Evolutionary conservation across 2,329 filamentous ascomycete genomes (phyloP), one percentile per base, ranked within the genome.

Genomic region (Keithomyces neogunnii): DNA sequence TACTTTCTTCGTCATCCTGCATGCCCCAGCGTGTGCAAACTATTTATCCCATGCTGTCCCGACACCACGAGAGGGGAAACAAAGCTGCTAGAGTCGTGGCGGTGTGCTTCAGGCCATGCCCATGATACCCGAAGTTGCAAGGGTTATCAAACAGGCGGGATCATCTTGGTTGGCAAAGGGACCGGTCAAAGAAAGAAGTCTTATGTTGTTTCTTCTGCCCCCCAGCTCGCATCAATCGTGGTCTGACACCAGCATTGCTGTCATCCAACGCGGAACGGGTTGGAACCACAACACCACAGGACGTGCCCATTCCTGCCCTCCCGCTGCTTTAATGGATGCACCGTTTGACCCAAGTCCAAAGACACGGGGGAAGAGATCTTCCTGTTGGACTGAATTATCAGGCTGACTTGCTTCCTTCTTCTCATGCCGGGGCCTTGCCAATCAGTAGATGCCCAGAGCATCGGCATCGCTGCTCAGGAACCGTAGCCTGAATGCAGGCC

Each of bases 401-500:
- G 47, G 40, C 47, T 46, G 36, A 42, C 46, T 29, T 51, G 43
- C 47, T 19, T 19, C 19, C 3, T 45, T 42, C 31, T 7, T 32
- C 48, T 13, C 35, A 33, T 13, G 13, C 19, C 35, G n/a, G 11
- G 10, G 26, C 9, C 11, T 9, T 49, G 47, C 47, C 47, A 52
- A 44, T 49, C 47, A 49, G 26, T 32, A 29, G 7, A 13, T 45
- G 26, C 29, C 47, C 51, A 49, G 46, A 9, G 32, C 44, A 35
- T 46, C 33, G 38, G 47, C 28, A 19, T 33, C 40, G 48, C 19
- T 19, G 19, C 35, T 43, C 51, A 52, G 51, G 50, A 52, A 52
- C 50, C 50, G 36, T 45, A 47, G 51, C 51, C 51, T 47, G 47
- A 52, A 52, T 33, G 47, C 51, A 49, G 47, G 43, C 45, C 29